Evolutionary conservation across 305 asterid genomes (phyloP).

Genomic region (Petunia hybrid): DNA sequence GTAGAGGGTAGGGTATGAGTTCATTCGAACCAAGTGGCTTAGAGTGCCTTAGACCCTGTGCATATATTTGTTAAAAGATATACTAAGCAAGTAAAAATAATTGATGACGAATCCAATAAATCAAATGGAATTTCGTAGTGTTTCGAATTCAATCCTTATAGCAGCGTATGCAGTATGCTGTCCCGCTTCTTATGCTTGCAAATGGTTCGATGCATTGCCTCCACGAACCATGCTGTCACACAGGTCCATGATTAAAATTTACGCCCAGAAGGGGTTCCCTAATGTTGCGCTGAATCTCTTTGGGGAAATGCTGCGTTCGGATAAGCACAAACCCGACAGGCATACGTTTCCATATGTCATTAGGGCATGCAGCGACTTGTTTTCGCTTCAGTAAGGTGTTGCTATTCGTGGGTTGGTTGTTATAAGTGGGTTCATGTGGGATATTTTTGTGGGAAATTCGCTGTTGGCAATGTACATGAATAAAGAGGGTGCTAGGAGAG

Average conservation of each 20-base stretch:
- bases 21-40: too few relatives aligned
- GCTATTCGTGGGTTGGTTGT: constrained; percentile 69
- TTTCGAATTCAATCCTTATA: too few relatives aligned
- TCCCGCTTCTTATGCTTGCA: constrained; percentile 48
- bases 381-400: constrained; percentile 63
- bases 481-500: constrained; percentile 58
- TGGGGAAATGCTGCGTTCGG: constrained; percentile 63
- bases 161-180: constrained; percentile 66
- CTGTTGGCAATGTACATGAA: constrained; percentile 90
- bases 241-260: constrained; percentile 71
- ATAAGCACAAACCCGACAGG: constrained; percentile 52
- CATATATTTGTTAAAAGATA: too few relatives aligned
- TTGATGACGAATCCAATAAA: too few relatives aligned
- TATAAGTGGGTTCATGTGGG: constrained; percentile 55
- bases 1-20: too few relatives aligned
- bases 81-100: too few relatives aligned
- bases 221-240: constrained; percentile 57
- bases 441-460: constrained; percentile 74
- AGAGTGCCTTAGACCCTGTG: too few relatives aligned
- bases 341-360: constrained; percentile 73
- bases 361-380: constrained; percentile 71
- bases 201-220: constrained; percentile 70
- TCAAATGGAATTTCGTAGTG: too few relatives aligned
- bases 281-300: constrained; percentile 63
- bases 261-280: constrained; percentile 62